Base-by-base conservation (phyloP, 2,329 filamentous ascomycete species). In the Fusarium nematophilum region DNA sequence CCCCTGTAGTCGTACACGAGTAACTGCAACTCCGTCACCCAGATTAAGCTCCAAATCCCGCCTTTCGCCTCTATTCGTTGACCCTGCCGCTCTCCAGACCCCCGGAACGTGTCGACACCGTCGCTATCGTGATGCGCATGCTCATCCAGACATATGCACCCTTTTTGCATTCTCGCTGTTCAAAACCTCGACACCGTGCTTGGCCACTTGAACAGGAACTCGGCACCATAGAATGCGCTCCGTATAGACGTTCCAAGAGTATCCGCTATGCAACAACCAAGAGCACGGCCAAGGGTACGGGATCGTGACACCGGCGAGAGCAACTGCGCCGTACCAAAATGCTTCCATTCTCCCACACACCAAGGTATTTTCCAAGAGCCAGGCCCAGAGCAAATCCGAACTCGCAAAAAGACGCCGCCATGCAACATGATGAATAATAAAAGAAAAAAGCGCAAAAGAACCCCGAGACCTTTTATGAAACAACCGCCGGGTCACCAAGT, bases 361-460 rank as follows among this genome's bases (percentile, higher is more conserved):
- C 58, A 43, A 52, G 34, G 45, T 53, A 62, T 67, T 64, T 62
- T 70, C 59, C 57, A 63, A 63, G 31, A 66, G 38, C 52, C 48
- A 53, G 53, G 55, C 43, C 43, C 36, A 49, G 42, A 51, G 45
- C 43, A 37, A 48, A 52, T 37, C 57, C 42, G 67, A 62, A 62
- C 42, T 56, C 64, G 62, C 65, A 64, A 62, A 60, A 64, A 70
- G 70, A 75, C 73, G 72, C 73, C 73, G 61, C 68, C 70, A 74
- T 74, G 73, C 74, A 73, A 66, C 68, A 73, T 72, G 60, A 74
- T 72, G 68, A 71, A 68, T 46, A 67, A 72, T 57, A 53, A 70
- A 59, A 67, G 64, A 69, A 30, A 26, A 51, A 37, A 30, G 33
- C 44, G 42, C 27, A 46, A 45, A 43, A 17, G 42, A 36, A 29